phyloP scores from a whole-genome alignment of 2,329 filamentous ascomycete genomes.

The Cyanodermella asteris region DNA sequence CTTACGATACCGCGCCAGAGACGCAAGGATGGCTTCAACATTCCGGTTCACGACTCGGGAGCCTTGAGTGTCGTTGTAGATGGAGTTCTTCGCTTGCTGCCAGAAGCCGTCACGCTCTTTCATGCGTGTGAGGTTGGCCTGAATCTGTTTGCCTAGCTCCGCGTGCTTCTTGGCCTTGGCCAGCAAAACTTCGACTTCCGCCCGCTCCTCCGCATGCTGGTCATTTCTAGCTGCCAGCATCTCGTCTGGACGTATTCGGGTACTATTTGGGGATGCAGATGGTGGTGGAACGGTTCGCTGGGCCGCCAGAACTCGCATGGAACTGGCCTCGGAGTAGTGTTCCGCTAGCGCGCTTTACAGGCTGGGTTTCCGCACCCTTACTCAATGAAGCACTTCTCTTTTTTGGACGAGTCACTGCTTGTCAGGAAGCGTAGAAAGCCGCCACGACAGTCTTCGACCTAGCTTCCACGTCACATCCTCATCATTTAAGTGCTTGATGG shows the following conservation, averaged over 20 bases:
- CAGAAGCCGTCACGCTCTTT: slow-evolving; percentile 80
- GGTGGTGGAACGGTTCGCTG: neutral
- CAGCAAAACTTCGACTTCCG: slow-evolving; percentile 43
- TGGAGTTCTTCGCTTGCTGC: slow-evolving; percentile 73
- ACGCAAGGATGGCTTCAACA: slow-evolving; percentile 67
- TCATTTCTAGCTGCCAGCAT: slow-evolving; percentile 36
- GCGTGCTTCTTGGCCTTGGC: slow-evolving; percentile 75
- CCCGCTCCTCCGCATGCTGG: slow-evolving; percentile 42
- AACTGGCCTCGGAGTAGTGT: neutral
- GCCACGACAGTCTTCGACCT: too few species aligned
- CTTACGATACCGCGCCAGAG: slow-evolving; percentile 72
- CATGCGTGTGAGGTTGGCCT: slow-evolving; percentile 61
- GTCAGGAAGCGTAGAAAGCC: too few species aligned
- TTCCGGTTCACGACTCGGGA: slow-evolving; percentile 72
- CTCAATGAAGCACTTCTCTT: too few species aligned
- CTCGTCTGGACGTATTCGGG: too few species aligned
- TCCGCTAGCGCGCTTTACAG: too few species aligned
- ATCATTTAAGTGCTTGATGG: too few species aligned
- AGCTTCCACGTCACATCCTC: too few species aligned
- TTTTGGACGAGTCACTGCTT: too few species aligned
- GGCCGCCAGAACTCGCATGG: neutral
- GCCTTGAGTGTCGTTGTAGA: slow-evolving; percentile 78
- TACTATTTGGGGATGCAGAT: slow-evolving; percentile 6
- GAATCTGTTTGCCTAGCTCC: slow-evolving; percentile 84
- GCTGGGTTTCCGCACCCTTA: too few species aligned